Conservation (phyloP, 2,329 filamentous ascomycete species). For the Leptoxyphium fumago region DNA sequence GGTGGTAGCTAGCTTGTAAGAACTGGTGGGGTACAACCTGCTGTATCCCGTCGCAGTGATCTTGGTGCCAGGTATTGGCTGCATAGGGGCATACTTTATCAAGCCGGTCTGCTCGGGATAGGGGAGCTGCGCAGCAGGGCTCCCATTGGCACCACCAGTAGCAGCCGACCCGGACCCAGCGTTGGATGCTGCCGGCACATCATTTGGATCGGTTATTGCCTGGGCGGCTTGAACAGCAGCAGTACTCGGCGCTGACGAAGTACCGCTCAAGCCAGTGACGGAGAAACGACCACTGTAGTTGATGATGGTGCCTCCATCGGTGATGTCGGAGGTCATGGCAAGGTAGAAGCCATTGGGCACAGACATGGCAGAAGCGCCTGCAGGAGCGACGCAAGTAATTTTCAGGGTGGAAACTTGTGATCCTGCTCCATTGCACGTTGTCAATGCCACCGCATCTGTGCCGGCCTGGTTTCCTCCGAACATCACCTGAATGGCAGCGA, state of each 20-base stretch:
- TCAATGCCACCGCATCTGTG: background rate
- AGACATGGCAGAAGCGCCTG: background rate
- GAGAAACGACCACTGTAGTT: constrained; percentile 51
- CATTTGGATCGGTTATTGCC: constrained; percentile 3
- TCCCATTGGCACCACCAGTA: constrained; percentile 3
- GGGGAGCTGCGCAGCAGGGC: constrained; percentile 27
- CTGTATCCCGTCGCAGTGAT: constrained; percentile 39
- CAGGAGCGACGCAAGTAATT: background rate
- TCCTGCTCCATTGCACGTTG: background rate
- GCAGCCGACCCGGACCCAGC: constrained; percentile 6
- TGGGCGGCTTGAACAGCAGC: constrained; percentile 23
- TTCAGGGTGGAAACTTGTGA: background rate
- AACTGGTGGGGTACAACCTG: constrained; percentile 41
- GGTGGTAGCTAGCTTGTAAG: constrained; percentile 36
- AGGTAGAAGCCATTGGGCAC: constrained; percentile 27
- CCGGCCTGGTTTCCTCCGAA: background rate
- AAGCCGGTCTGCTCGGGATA: constrained; percentile 42
- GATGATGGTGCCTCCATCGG: constrained; percentile 39
- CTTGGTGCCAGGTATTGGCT: constrained; percentile 42
- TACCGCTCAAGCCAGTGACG: constrained; percentile 49
- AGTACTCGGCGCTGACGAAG: constrained; percentile 31
- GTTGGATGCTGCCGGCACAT: constrained; percentile 7
- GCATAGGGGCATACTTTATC: constrained; percentile 48
- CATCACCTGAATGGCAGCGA: background rate
- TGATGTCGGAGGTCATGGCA: constrained; percentile 41